These are phyloP conservation scores for Davidsoniella australis DNA, from an alignment of 2,329 filamentous ascomycete species.

Conservation along the genomic window DNA sequence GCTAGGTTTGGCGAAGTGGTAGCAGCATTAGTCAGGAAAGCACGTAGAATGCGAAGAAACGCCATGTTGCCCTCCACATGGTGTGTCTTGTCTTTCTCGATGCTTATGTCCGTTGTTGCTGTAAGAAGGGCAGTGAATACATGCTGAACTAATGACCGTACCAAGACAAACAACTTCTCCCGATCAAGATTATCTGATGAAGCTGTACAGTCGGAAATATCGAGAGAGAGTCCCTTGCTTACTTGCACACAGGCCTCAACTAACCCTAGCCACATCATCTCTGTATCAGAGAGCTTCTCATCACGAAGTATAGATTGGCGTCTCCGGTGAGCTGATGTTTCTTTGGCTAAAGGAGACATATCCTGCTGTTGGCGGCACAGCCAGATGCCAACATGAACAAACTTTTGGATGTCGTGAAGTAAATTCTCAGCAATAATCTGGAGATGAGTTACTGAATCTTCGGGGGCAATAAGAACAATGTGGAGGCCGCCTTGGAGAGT, in stretches of 20 bases:
- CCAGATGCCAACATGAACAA: slow-evolving; percentile 87
- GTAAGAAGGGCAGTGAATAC: slow-evolving; percentile 76
- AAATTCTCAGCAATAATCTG: slow-evolving; percentile 56
- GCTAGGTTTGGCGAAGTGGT: slow-evolving; percentile 69
- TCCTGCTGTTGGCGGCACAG: slow-evolving; percentile 62
- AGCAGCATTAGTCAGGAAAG: slow-evolving; percentile 72
- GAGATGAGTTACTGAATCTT: slow-evolving; percentile 33
- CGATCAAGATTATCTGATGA: slow-evolving; percentile 27
- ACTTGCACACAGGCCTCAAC: slow-evolving; percentile 45
- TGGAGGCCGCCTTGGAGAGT: slow-evolving; percentile 65
- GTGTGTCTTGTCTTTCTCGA: background rate
- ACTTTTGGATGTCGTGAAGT: slow-evolving; percentile 67
- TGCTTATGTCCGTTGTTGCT: slow-evolving; percentile 33
- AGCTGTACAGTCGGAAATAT: slow-evolving; percentile 15
- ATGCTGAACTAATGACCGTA: slow-evolving; percentile 72
- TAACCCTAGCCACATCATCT: slow-evolving; percentile 41
- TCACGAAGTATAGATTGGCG: slow-evolving; percentile 10
- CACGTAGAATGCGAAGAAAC: slow-evolving; percentile 76
- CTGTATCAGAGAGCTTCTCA: slow-evolving; percentile 33
- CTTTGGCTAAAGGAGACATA: background rate
- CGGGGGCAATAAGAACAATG: slow-evolving; percentile 49
- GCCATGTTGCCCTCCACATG: slow-evolving; percentile 42
- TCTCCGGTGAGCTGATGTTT: background rate
- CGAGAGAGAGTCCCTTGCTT: slow-evolving; percentile 19
- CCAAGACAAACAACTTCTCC: slow-evolving; percentile 44